A percentile compares a stretch with the other conserved stretches of the same genome.
These are phyloP conservation scores for Leishmania mexicana DNA, from an alignment of 208 protist genomes.

Conservation along the genomic window DNA sequence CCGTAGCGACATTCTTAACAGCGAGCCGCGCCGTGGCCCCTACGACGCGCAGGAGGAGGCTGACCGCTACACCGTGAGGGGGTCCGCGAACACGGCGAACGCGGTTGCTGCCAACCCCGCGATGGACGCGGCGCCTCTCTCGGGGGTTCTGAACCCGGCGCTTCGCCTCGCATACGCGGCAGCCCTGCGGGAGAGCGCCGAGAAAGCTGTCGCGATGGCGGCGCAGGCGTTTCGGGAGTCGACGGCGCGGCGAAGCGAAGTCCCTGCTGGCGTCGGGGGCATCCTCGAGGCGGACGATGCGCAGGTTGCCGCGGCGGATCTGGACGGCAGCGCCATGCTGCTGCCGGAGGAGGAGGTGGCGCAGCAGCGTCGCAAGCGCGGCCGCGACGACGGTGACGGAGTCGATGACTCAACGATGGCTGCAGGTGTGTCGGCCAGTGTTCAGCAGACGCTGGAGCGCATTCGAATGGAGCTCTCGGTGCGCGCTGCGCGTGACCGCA, in stretches of 20 bases:
- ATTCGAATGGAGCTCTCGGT: conserved; percentile 35
- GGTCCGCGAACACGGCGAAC: conserved; percentile 24
- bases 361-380: conserved; percentile 22
- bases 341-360: conserved; percentile 10
- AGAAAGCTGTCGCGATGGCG: conserved; percentile 32
- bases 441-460: conserved; percentile 55
- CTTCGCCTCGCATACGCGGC: conserved; percentile 44
- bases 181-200: conserved; percentile 38
- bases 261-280: neutral
- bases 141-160: conserved; percentile 32
- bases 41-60: conserved; percentile 59
- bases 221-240: conserved; percentile 18
- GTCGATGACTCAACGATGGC: conserved; percentile 3
- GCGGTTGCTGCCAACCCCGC: conserved; percentile 7
- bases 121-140: conserved; percentile 31
- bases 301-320: conserved; percentile 5
- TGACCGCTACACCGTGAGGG: conserved; percentile 53
- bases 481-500: conserved; percentile 5
- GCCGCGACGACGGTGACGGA: conserved; percentile 14
- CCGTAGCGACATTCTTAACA: conserved; percentile 64
- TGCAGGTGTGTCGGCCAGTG: conserved; percentile 42
- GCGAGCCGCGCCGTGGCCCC: conserved; percentile 65
- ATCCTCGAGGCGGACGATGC: conserved; percentile 17
- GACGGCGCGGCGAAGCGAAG: conserved; percentile 9
- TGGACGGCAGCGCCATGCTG: conserved; percentile 9